These are phyloP conservation scores for Cafeteria roenbergensis DNA, from an alignment of 108 stramenopile genomes.

Conservation along the genomic window DNA sequence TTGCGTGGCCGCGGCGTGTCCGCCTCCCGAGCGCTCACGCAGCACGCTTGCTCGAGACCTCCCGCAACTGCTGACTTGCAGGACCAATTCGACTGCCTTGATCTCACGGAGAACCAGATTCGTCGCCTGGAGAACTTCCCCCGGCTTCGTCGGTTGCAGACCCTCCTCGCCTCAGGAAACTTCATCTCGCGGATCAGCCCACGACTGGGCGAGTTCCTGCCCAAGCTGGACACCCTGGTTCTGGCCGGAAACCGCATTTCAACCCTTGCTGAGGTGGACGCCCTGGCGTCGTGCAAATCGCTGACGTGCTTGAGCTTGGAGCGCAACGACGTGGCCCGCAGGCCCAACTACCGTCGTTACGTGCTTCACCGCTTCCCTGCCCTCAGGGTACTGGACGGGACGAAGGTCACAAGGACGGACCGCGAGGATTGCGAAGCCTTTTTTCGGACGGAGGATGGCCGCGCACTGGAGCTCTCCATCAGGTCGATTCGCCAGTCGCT, in stretches of 20 bases:
- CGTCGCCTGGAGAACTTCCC: constrained; percentile 18
- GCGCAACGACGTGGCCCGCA: constrained; percentile 12
- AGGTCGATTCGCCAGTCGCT: no score
- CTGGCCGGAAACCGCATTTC: constrained; percentile 17
- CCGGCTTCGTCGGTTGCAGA: constrained; percentile 8
- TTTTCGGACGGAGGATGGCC: no score
- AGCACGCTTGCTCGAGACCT: no score
- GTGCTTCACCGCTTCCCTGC: constrained; percentile 17
- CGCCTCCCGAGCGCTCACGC: no score
- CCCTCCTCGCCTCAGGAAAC: constrained; percentile 15
- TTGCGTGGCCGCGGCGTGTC: no score
- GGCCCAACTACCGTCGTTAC: constrained; percentile 16
- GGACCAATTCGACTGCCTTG: constrained; percentile 20
- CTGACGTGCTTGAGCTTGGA: constrained; percentile 6
- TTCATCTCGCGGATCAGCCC: neutral
- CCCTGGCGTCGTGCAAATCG: constrained; percentile 6
- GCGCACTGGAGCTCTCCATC: no score
- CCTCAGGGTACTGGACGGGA: constrained; percentile 15
- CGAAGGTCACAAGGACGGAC: no score
- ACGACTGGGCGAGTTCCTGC: constrained; percentile 4
- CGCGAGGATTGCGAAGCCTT: no score
- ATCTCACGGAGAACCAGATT: constrained; percentile 23
- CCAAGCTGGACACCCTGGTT: constrained; percentile 16
- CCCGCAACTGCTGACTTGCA: no score
- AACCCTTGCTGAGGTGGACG: constrained; percentile 13